Base-by-base conservation (phyloP, 495 filamentous ascomycete genomes). In the Cercophora newfieldiana region DNA sequence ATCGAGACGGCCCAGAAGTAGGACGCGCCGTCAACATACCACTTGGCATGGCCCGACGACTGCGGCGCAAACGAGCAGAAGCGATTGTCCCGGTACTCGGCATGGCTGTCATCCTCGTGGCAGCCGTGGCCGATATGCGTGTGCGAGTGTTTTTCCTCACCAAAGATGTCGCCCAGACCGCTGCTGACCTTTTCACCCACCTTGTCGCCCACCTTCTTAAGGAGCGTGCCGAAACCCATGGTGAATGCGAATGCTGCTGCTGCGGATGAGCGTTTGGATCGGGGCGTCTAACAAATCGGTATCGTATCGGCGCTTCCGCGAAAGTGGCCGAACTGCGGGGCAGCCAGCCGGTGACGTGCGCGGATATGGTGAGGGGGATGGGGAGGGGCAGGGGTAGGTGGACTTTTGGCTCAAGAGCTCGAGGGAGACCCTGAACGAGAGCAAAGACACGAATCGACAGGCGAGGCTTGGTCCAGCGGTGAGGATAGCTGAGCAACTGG, bases 1-100 rank as follows among this genome's bases (percentile, higher is more conserved):
- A 85, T 76, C 48, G 89, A 93, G 0, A 98, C 91, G 18, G 94
- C 94, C 84, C 88, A 93, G 80, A 98, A 92, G 72, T 98, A 98
- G 0, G 88, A 88, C 72, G 91, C 94, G 2, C 91, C 94, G 77
- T 98, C 94, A 24, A 97, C 92, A 81, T 91, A 95, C 92, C 93
- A 97, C 78, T 98, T 97, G 37, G 77, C 92, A 77, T 94, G 87
- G n/a, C 95, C 91, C 75, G 90, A 89, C 79, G 91, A 90, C 75
- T 93, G 91, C 5, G 91, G 89, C 1, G 91, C 90, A 78, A 97
- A 97, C 67, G 91, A 96, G 47, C 87, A 85, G 77, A 89, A 97
- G 33, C 93, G 86, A 67, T 94, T 83, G 57, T 86, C 80, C 48
- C 83, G 75, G 61, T 74, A 70, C 18, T 77, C 71, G 21, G 62